These are phyloP conservation scores for Naganishia vaughanmartiniae DNA, from an alignment of 768 basidiomycete genomes.

Conservation along the genomic window DNA sequence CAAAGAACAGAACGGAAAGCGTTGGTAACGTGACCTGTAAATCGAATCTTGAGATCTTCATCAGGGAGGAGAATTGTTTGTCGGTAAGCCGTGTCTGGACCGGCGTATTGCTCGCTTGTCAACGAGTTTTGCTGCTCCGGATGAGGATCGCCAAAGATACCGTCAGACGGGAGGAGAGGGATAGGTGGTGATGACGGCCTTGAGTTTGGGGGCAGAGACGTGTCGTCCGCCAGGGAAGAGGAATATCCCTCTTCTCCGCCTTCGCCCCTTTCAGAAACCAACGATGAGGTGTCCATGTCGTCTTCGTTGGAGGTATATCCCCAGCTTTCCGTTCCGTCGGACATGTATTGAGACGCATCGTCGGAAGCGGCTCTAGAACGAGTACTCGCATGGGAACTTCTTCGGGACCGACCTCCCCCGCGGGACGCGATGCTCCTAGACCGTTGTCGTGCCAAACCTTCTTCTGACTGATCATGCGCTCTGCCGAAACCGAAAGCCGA, in stretches of 20 bases:
- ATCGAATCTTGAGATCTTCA: slow-evolving; percentile 82
- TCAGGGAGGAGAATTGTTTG: slow-evolving; percentile 83
- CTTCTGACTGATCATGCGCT: slow-evolving; percentile 37
- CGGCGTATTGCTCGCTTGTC: slow-evolving; percentile 31
- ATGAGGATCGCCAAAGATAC: slow-evolving; percentile 47
- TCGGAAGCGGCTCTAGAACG: slow-evolving; percentile 35
- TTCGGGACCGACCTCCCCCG: slow-evolving; percentile 19
- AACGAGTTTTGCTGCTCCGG: slow-evolving; percentile 32
- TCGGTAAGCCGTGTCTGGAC: slow-evolving; percentile 47
- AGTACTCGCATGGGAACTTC: slow-evolving; percentile 35
- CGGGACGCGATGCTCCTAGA: slow-evolving; percentile 34
- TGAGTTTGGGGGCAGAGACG: slow-evolving; percentile 51
- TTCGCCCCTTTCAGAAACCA: slow-evolving; percentile 39
- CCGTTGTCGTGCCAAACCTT: slow-evolving; percentile 37
- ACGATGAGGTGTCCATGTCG: slow-evolving; percentile 41
- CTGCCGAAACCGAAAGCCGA: slow-evolving; percentile 44
- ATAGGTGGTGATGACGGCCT: slow-evolving; percentile 49
- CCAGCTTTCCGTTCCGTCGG: slow-evolving; percentile 44
- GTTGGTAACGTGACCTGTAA: slow-evolving; percentile 77
- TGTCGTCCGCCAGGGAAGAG: slow-evolving; percentile 50
- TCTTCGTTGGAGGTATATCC: slow-evolving; percentile 48
- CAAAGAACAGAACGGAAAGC: slow-evolving; percentile 66
- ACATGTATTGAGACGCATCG: slow-evolving; percentile 39
- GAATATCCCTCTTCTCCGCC: slow-evolving; percentile 48
- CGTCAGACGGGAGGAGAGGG: slow-evolving; percentile 47